Base-by-base conservation (phyloP, 129 eudicot genomes). In the Flaveria ramosissima region DNA sequence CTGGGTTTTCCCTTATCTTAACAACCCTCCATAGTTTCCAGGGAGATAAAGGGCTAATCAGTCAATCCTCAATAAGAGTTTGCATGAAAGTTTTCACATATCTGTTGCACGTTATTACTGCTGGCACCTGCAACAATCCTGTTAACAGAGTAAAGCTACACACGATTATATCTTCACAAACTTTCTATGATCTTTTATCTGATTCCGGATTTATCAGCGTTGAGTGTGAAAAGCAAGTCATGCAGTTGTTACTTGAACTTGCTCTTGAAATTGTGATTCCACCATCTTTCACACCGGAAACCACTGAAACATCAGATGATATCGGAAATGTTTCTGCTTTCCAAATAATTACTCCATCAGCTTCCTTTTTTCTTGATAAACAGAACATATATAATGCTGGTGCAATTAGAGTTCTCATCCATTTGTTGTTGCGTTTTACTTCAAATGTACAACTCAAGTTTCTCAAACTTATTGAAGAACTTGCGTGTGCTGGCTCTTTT, bases 261-360 rank as follows among this genome's bases (percentile, higher is more conserved):
- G 97, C 97, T 85, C 88, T 95, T 65, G 97, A 95, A 71, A 77
- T 95, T 3, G 94, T 91, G 56, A 73, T 95, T 85, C 97, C 89
- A 16, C 97, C 97, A 24, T 91, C 86, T 73, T 77, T 88, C 78
- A 75, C 83, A 68, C 83, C 92, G 32, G 99, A 91, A 82, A 75
- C 60, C 19, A 72, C 82, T 23, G 73, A 81, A 70, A 63, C 85
- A 27, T 68, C 81, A 21, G 83, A 86, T 80, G 78, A 41, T 72
- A 15, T 14, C 12, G 89, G 74, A 45, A 82, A 83, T 66, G 86
- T 66, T 30, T 77, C 87, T 66, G 60, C 83, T 77, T 91, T 89
- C 81, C 76, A 68, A 45, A 71, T 94, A 61, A 27, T 69, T 57
- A 84, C 92, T 72, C 86, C 88, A 21, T 83, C 92, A 5, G 94